Evolutionary conservation across 139 green algal species (phyloP).

Genomic region (Edaphochlamys debaryana): DNA sequence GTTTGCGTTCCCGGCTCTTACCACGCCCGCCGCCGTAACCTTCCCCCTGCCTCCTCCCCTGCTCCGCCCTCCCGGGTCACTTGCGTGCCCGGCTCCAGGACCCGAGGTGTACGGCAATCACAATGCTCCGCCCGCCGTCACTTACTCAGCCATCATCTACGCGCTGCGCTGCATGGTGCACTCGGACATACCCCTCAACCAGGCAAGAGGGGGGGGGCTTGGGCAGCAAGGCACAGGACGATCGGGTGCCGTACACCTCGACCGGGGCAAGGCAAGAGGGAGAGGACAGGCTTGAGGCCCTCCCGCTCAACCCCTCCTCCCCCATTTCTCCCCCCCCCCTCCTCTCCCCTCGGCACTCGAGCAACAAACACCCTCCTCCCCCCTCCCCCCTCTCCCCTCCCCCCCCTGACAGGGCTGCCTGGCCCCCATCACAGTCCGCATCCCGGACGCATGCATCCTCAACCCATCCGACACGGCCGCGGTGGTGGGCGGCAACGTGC

Average conservation of each 20-base stretch:
- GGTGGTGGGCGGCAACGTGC: constrained; percentile 97
- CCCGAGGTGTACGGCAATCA: constrained; percentile 94
- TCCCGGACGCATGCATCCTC: constrained; percentile 69
- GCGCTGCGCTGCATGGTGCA: constrained; percentile 90
- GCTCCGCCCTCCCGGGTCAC: no score
- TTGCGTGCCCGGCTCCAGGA: no score
- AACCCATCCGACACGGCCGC: constrained; percentile 72
- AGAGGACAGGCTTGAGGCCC: no score
- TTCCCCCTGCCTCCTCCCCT: no score
- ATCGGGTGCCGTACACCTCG: no score
- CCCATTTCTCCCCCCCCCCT: not conserved
- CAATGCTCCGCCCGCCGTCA: constrained; percentile 95
- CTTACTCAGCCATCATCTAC: constrained; percentile 95
- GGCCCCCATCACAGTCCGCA: constrained; percentile 77
- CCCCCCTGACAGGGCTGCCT: constrained; percentile 71
- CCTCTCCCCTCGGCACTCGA: no score
- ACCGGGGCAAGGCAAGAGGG: no score
- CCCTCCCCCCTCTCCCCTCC: not conserved
- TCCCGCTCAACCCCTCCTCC: no score
- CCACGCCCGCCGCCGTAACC: no score
- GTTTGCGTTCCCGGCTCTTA: no score
- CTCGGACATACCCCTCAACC: constrained; percentile 93
- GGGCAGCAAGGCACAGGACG: no score
- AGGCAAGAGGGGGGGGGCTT: constrained; percentile 76
- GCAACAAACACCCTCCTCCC: no score